Conservation (phyloP, 139 green algal species). For the Picochlorum sp. region DNA sequence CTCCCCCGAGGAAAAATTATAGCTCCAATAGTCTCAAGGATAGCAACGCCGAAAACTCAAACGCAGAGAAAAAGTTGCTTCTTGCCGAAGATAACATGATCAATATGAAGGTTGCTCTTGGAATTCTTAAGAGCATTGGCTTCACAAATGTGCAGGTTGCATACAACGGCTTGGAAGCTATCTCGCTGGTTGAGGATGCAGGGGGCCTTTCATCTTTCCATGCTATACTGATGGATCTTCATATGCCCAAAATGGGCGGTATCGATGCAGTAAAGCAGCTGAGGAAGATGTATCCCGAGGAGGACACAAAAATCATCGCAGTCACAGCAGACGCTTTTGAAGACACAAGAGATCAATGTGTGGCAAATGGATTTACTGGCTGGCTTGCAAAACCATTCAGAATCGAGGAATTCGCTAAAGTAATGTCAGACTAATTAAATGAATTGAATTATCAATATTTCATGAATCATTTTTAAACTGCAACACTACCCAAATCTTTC, state of each 20-base stretch:
- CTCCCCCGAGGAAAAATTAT: background rate
- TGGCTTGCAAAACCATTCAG: constrained; percentile 75
- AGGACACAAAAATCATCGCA: constrained; percentile 36
- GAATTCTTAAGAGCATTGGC: constrained; percentile 50
- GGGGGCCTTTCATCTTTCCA: constrained; percentile 58
- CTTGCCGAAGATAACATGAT: constrained; percentile 74
- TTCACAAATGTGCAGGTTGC: constrained; percentile 31
- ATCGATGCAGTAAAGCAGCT: constrained; percentile 53
- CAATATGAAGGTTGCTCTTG: constrained; percentile 65
- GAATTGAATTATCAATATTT: background rate
- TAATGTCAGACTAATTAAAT: constrained; percentile 20
- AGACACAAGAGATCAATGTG: constrained; percentile 55
- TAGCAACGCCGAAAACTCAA: background rate
- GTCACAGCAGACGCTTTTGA: constrained; percentile 75
- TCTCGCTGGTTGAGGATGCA: constrained; percentile 26
- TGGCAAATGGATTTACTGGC: constrained; percentile 55
- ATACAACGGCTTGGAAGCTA: constrained; percentile 32
- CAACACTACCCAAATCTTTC: too few species aligned
- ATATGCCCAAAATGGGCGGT: constrained; percentile 77
- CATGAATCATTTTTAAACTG: too few species aligned
- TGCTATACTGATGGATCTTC: constrained; percentile 78
- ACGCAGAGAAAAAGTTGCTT: constrained; percentile 33
- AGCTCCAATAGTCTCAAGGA: background rate
- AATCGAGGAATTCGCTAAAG: constrained; percentile 52
- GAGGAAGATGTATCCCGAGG: constrained; percentile 23